Percentiles rank a stretch among this genome's conserved stretches.
These are phyloP conservation scores for Dactylellina leptospora DNA, from an alignment of 2,329 filamentous ascomycete species.

Conservation along the genomic window DNA sequence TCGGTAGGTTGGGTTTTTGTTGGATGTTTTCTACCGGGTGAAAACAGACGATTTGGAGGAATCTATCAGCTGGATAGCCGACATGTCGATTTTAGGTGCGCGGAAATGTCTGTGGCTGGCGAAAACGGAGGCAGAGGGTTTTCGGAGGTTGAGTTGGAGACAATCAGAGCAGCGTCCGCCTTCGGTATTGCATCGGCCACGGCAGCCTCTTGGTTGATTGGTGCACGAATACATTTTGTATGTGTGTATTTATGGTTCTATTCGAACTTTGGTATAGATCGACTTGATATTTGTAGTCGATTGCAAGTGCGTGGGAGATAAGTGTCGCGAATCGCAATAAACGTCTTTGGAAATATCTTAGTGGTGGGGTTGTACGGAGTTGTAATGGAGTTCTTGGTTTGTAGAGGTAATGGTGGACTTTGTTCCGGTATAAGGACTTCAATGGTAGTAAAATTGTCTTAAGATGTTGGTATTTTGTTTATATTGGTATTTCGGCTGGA, in stretches of 20 bases:
- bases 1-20: not conserved
- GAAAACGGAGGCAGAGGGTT: slow-evolving; percentile 28
- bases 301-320: not conserved
- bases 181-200: slow-evolving; percentile 44
- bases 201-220: slow-evolving; percentile 49
- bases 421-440: slow-evolving; percentile 6
- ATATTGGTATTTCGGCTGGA: slow-evolving; percentile 34
- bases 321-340: slow-evolving; percentile 26
- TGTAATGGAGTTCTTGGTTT: slow-evolving; percentile 4
- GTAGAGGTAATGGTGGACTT: not conserved
- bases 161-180: slow-evolving; percentile 32
- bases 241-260: not conserved
- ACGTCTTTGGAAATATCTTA: not conserved
- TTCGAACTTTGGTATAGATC: not conserved
- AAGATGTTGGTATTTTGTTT: slow-evolving; percentile 22
- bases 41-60: slow-evolving; percentile 12
- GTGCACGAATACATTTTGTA: slow-evolving; percentile 46
- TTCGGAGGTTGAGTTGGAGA: slow-evolving; percentile 30
- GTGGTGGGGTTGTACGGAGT: slow-evolving; percentile 4
- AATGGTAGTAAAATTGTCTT: slow-evolving; percentile 39
- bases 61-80: slow-evolving; percentile 29
- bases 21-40: slow-evolving; percentile 15
- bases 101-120: slow-evolving; percentile 20
- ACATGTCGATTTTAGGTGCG: slow-evolving; percentile 39
- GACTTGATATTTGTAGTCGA: not conserved